Evolutionary conservation across 352 stramenopile species (phyloP), one percentile per base, ranked within the genome.

Genomic region (Pythium rishiriense): DNA sequence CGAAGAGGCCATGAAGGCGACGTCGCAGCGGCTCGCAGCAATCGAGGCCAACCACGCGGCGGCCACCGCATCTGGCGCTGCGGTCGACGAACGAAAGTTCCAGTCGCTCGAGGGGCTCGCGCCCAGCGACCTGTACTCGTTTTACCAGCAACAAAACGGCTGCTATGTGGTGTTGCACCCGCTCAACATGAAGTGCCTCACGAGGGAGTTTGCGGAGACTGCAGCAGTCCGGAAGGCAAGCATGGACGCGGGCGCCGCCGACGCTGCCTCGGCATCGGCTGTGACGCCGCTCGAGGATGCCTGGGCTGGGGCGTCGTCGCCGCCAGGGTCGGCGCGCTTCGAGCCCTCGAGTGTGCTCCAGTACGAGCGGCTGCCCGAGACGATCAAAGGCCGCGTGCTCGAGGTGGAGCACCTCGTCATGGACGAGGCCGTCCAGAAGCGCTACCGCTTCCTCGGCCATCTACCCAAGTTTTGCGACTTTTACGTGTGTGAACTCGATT

Each of bases 151-250:
- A 21, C 62, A 71, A 12, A 84, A 96, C 58, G 90, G 90, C 9
- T 91, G 88, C 53, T 93, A 93, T 50, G 90, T 93, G n/a, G 79
- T 96, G 57, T 70, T 97, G 14, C 90, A 97, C 58, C 85, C 90
- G 17, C 72, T 97, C 26, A 96, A 91, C 58, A 93, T 97, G 87
- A 90, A 93, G 50, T 95, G 87, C 57, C 58, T 97, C 49, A 60
- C 93, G 29, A 91, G 87, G 43, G 89, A 97, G 51, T 90, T 79
- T 45, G 72, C 75, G 1, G 62, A 85, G n/a, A 65, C 76, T 9
- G 53, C 56, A 39, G 11, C 33, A 14, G 9, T 11, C 33, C 33
- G 22, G 62, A 72, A 53, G 48, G 74, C 21, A 28, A 66, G 41
- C 31, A 66, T 28, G 42, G 66, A 75, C 17, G 55, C 54, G 21